Percentiles rank a stretch among this genome's conserved stretches.
Evolutionary conservation across 495 filamentous ascomycete genomes (phyloP).

Genomic region (Clavariopsis aquatica): DNA sequence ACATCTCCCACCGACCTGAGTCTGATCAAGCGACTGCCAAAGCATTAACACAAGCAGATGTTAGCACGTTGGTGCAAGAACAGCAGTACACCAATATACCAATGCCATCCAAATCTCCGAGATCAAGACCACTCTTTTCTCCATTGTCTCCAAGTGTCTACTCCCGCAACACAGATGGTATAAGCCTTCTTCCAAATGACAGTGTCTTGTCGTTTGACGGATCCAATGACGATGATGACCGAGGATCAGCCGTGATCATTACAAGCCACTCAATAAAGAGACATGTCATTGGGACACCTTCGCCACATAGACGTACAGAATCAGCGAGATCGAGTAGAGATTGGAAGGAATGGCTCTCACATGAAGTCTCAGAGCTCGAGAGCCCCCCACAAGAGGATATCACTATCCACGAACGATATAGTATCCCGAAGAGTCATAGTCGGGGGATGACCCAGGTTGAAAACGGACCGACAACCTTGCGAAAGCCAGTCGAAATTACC

Average conservation of each 20-base stretch:
- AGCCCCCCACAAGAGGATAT: constrained; percentile 19
- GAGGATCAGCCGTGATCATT: constrained; percentile 41
- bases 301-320: constrained; percentile 11
- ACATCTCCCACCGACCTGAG: not conserved
- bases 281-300: constrained; percentile 38
- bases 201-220: constrained; percentile 28
- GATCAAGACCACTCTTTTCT: constrained; percentile 30
- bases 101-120: not conserved
- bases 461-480: constrained; percentile 10
- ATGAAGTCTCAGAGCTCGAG: constrained; percentile 40
- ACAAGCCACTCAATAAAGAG: constrained; percentile 41
- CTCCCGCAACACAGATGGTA: constrained; percentile 41
- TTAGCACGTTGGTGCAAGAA: not conserved
- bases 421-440: constrained; percentile 15
- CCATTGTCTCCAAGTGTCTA: constrained; percentile 46
- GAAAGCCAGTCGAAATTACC: not conserved
- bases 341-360: constrained; percentile 43
- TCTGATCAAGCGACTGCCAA: not conserved
- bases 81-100: not conserved
- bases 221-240: constrained; percentile 3
- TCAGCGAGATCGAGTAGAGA: constrained; percentile 39
- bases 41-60: not conserved
- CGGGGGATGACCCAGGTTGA: constrained; percentile 27
- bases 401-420: constrained; percentile 21
- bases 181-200: constrained; percentile 36